Evolutionary conservation across 2,329 filamentous ascomycete genomes (phyloP).

Genomic region (Aspergillus intermedius): DNA sequence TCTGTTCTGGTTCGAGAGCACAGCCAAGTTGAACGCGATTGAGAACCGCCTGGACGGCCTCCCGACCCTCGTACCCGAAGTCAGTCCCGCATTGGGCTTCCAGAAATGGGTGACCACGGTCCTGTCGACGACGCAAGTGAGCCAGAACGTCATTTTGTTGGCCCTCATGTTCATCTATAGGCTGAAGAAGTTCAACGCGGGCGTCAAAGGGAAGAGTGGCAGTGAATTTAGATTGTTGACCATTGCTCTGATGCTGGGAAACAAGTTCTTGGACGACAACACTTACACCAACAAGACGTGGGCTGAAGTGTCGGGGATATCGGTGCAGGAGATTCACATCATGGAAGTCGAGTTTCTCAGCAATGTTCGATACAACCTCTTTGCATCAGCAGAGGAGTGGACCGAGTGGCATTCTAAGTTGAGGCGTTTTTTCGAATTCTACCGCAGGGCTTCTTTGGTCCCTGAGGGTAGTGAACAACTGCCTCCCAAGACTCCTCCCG

Average conservation of each 20-base stretch:
- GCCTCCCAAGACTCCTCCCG: constrained; percentile 18
- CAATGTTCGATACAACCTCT: constrained; percentile 92
- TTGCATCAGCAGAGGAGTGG: constrained; percentile 83
- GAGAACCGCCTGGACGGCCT: constrained; percentile 49
- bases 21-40: constrained; percentile 68
- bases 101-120: constrained; percentile 91
- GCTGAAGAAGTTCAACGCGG: constrained; percentile 81
- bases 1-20: constrained; percentile 94
- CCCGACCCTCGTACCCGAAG: constrained; percentile 60
- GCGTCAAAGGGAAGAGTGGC: constrained; percentile 81
- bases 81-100: constrained; percentile 71
- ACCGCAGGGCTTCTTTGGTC: constrained; percentile 59
- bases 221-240: constrained; percentile 92
- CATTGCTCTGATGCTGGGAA: constrained; percentile 93
- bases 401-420: constrained; percentile 77
- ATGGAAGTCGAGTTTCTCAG: constrained; percentile 99
- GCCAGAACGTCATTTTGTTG: constrained; percentile 86
- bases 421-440: constrained; percentile 74
- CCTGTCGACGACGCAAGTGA: constrained; percentile 88
- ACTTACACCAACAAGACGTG: constrained; percentile 99
- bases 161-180: constrained; percentile 90
- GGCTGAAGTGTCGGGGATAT: constrained; percentile 94
- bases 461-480: constrained; percentile 32
- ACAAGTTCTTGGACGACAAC: constrained; percentile 98
- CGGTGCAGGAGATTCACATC: constrained; percentile 90